Evolutionary conservation across 2,329 filamentous ascomycete species (phyloP).

Genomic region (Fusarium sp.): DNA sequence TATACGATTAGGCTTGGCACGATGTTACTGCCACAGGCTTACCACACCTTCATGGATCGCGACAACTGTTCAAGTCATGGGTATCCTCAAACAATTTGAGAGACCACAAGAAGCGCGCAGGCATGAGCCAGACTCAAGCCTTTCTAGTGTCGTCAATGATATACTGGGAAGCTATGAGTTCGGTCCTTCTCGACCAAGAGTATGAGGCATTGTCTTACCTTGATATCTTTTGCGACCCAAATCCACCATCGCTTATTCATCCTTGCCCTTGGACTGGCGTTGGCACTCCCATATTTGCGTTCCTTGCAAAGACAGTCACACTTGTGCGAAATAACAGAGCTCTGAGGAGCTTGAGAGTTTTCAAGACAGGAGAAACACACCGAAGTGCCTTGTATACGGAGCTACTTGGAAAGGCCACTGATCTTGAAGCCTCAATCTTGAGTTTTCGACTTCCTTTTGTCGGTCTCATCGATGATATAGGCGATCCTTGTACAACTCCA

Average conservation of each 20-base stretch:
- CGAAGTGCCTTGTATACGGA: not conserved
- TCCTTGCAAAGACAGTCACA: constrained; percentile 10
- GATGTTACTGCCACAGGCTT: constrained; percentile 19
- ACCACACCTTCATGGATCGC: constrained; percentile 26
- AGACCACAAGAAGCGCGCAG: not conserved
- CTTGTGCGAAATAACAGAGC: constrained; percentile 23
- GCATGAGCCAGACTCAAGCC: constrained; percentile 10
- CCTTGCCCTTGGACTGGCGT: constrained; percentile 38
- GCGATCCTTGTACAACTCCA: constrained; percentile 12
- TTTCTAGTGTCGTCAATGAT: constrained; percentile 37
- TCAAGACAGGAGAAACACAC: constrained; percentile 8
- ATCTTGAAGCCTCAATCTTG: constrained; percentile 9
- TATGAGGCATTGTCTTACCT: constrained; percentile 25
- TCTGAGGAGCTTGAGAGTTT: constrained; percentile 5
- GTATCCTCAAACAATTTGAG: constrained; percentile 6
- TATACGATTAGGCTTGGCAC: constrained; percentile 25
- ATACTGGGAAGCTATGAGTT: constrained; percentile 40
- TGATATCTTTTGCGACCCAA: constrained; percentile 8
- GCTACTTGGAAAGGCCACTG: constrained; percentile 13
- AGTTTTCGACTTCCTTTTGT: constrained; percentile 13
- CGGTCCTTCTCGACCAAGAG: constrained; percentile 32
- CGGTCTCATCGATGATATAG: constrained; percentile 21
- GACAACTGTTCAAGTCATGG: constrained; percentile 32
- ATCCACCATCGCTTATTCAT: not conserved
- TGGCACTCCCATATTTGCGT: constrained; percentile 27